Evolutionary conservation across 306 rosid genomes (phyloP).

Genomic region (Begonia loranthoides): DNA sequence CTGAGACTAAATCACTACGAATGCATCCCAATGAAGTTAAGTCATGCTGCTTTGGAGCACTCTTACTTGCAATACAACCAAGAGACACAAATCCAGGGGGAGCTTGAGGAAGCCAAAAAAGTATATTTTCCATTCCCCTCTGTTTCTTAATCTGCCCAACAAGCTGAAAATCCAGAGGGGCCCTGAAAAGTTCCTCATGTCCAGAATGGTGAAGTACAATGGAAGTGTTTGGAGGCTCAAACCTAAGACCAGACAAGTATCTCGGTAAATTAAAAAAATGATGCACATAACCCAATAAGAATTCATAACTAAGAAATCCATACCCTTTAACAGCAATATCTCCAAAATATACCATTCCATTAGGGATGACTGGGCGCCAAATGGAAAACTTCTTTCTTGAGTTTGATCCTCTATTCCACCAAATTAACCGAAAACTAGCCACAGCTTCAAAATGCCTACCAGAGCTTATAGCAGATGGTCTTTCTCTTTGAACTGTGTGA

Average conservation of each 20-base stretch:
- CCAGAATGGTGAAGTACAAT: slow-evolving; percentile 62
- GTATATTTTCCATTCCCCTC: slow-evolving; percentile 64
- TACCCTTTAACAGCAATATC: slow-evolving; percentile 81
- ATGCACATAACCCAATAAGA: slow-evolving; percentile 11
- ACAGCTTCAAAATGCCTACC: slow-evolving; percentile 59
- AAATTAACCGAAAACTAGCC: slow-evolving; percentile 68
- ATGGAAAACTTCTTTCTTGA: slow-evolving; percentile 64
- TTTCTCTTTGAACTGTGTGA: slow-evolving; percentile 27
- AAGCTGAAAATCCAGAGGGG: slow-evolving; percentile 70
- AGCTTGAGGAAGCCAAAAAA: slow-evolving; percentile 95
- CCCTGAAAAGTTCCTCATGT: slow-evolving; percentile 51
- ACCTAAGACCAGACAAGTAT: slow-evolving; percentile 31
- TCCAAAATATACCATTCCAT: slow-evolving; percentile 77
- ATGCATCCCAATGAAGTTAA: slow-evolving; percentile 67
- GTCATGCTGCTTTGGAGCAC: slow-evolving; percentile 59
- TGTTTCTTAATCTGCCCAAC: slow-evolving; percentile 82
- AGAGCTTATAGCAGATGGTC: slow-evolving; percentile 34
- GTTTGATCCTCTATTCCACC: slow-evolving; percentile 83
- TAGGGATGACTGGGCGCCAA: slow-evolving; percentile 88
- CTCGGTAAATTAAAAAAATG: slow-evolving; percentile 7
- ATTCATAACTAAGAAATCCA: slow-evolving; percentile 12
- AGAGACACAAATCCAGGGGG: slow-evolving; percentile 88
- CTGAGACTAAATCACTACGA: slow-evolving; percentile 77
- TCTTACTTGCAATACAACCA: slow-evolving; percentile 80
- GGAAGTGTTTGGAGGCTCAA: slow-evolving; percentile 84